phyloP scores from a whole-genome alignment of 106 monocot species.

The Dendrobium nobile region DNA sequence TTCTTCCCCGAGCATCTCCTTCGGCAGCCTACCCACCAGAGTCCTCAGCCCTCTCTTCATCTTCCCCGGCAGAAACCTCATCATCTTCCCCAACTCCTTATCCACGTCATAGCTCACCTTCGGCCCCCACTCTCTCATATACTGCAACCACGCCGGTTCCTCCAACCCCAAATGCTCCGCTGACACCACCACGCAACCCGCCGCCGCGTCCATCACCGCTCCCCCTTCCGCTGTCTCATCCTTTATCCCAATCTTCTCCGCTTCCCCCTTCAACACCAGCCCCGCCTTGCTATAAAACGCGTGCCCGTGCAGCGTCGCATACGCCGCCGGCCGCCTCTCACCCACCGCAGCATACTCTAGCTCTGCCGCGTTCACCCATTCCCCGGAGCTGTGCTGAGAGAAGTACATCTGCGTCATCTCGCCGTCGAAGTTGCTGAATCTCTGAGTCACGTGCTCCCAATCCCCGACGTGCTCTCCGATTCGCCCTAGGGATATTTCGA shows the following conservation, averaged over 20 bases:
- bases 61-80: constrained; percentile 41
- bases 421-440: constrained; percentile 71
- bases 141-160: constrained; percentile 71
- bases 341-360: constrained; percentile 29
- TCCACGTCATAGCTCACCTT: constrained; percentile 43
- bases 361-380: constrained; percentile 53
- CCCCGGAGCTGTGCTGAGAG: constrained; percentile 61
- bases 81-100: constrained; percentile 39
- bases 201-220: constrained; percentile 36
- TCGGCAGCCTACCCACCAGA: constrained; percentile 40
- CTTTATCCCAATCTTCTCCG: constrained; percentile 41
- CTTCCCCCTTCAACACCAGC: constrained; percentile 50
- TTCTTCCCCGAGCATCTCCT: constrained; percentile 53
- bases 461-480: constrained; percentile 88
- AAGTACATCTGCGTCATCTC: constrained; percentile 58
- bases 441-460: constrained; percentile 84
- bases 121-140: constrained; percentile 71
- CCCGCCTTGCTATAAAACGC: constrained; percentile 55
- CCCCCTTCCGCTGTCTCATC: constrained; percentile 55
- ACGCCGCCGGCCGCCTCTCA: constrained; percentile 26
- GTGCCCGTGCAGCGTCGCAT: constrained; percentile 64
- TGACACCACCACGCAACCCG: constrained; percentile 30
- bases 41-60: constrained; percentile 33
- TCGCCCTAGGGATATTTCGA: constrained; percentile 35
- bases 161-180: constrained; percentile 40